phyloP scores from a whole-genome alignment of 192 early-diverging fungal genomes.

The Radiomyces spectabilis region DNA sequence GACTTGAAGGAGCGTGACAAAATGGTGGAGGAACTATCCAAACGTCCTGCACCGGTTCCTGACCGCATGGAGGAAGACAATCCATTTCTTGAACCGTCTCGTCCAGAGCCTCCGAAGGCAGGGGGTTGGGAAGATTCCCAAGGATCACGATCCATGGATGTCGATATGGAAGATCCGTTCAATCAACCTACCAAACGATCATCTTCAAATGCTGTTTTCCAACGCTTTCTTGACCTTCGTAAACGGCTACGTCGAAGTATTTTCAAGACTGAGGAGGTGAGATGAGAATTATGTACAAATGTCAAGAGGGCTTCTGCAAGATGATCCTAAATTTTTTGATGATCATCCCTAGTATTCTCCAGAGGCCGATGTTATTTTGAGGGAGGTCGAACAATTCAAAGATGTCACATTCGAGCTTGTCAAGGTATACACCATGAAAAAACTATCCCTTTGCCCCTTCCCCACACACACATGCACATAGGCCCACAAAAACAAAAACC shows the following conservation, averaged over 20 bases:
- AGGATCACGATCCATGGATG: too few relatives aligned
- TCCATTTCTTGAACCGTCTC: neutral
- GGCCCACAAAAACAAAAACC: too few relatives aligned
- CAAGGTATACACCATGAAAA: constrained; percentile 10
- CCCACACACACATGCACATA: too few relatives aligned
- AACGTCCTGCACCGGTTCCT: neutral
- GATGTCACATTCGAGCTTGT: constrained; percentile 25
- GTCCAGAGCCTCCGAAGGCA: neutral
- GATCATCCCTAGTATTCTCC: constrained; percentile 1
- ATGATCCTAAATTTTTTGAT: too few relatives aligned
- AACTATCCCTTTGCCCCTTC: too few relatives aligned
- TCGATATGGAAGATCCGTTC: too few relatives aligned
- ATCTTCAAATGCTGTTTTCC: too few relatives aligned
- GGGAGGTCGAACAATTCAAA: constrained; percentile 23
- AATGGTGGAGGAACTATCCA: neutral
- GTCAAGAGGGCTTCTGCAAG: too few relatives aligned
- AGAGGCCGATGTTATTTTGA: constrained; percentile 14
- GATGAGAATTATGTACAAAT: neutral
- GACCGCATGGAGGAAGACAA: constrained; percentile 5
- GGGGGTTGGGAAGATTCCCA: too few relatives aligned
- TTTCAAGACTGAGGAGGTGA: constrained; percentile 16
- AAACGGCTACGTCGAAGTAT: constrained; percentile 16
- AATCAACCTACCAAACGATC: too few relatives aligned
- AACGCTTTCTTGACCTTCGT: constrained; percentile 17
- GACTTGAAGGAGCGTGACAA: neutral